A percentile compares a stretch with the other conserved stretches of the same genome.
Conservation (phyloP, 257 asterid species). For the Nicotiana otophora region DNA sequence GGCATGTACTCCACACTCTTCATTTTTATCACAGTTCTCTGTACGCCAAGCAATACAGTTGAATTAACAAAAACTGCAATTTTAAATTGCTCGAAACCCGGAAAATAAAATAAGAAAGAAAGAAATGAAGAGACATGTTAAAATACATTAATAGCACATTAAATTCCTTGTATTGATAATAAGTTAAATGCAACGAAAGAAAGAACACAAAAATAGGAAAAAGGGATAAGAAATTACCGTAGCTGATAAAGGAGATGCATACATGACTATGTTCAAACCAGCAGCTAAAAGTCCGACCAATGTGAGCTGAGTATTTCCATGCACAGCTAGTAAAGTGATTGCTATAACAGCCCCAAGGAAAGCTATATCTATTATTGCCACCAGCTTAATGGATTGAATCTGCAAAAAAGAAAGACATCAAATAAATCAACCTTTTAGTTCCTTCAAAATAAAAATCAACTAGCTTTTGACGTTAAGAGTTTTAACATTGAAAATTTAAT, state of each 20-base stretch:
- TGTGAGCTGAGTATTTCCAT: conserved; percentile 32
- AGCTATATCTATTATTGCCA: conserved; percentile 35
- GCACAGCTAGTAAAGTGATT: conserved; percentile 35
- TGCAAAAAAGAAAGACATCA: conserved; percentile 6
- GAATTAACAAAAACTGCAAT: background rate
- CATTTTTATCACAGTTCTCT: conserved; percentile 58
- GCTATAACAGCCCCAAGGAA: conserved; percentile 42
- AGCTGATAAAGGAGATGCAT: conserved; percentile 64
- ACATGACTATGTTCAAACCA: conserved; percentile 66
- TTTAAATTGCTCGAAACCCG: background rate
- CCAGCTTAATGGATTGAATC: conserved; percentile 42
- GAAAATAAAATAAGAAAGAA: too few species aligned
- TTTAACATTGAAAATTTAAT: background rate
- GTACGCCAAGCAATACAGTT: background rate
- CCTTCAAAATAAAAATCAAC: background rate
- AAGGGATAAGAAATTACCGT: conserved; percentile 34
- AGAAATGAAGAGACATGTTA: too few species aligned
- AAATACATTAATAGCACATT: too few species aligned
- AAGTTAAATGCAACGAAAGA: too few species aligned
- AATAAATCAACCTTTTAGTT: background rate
- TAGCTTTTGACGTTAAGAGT: background rate
- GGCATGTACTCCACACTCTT: conserved; percentile 80
- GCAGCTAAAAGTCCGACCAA: conserved; percentile 57
- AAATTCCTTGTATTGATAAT: too few species aligned
- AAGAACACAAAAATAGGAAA: too few species aligned